These are phyloP conservation scores for Phyllosticta capitalensis DNA, from an alignment of 2,329 filamentous ascomycete genomes.

Conservation along the genomic window DNA sequence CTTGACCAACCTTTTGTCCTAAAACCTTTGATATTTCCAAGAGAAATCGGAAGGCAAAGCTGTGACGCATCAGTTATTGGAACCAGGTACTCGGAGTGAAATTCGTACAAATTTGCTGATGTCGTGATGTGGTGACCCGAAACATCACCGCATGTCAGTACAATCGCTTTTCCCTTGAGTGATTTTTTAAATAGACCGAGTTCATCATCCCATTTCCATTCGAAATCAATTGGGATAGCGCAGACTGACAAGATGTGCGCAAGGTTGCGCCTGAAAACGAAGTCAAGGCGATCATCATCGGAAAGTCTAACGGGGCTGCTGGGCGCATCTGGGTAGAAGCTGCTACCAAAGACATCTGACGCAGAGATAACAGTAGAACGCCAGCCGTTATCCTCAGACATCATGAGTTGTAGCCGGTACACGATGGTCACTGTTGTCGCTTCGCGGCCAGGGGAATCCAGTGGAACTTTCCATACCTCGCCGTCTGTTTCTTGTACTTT, in stretches of 20 bases:
- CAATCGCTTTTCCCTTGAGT: background rate
- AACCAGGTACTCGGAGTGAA: no score
- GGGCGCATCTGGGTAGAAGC: background rate
- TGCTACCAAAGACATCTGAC: background rate
- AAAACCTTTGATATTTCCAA: background rate
- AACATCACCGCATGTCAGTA: slow-evolving; percentile 13
- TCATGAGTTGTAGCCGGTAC: background rate
- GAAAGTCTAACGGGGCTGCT: background rate
- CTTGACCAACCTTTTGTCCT: no score
- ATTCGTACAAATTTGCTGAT: slow-evolving; percentile 10
- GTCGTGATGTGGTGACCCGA: slow-evolving; percentile 11
- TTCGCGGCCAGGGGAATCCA: background rate
- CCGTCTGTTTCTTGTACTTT: background rate
- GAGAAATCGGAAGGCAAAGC: background rate
- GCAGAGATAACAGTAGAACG: background rate
- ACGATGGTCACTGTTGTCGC: slow-evolving; percentile 2
- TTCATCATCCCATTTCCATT: background rate
- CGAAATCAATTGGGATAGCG: slow-evolving; percentile 2
- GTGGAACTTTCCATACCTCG: background rate
- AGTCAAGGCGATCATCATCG: slow-evolving; percentile 4
- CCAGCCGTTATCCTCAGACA: background rate
- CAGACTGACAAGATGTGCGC: slow-evolving; percentile 14
- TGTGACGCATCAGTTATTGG: background rate
- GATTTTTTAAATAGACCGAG: background rate
- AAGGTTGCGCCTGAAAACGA: slow-evolving; percentile 9